Evolutionary conservation across 2,329 filamentous ascomycete genomes (phyloP).

Genomic region (Hansfordia pulvinata): DNA sequence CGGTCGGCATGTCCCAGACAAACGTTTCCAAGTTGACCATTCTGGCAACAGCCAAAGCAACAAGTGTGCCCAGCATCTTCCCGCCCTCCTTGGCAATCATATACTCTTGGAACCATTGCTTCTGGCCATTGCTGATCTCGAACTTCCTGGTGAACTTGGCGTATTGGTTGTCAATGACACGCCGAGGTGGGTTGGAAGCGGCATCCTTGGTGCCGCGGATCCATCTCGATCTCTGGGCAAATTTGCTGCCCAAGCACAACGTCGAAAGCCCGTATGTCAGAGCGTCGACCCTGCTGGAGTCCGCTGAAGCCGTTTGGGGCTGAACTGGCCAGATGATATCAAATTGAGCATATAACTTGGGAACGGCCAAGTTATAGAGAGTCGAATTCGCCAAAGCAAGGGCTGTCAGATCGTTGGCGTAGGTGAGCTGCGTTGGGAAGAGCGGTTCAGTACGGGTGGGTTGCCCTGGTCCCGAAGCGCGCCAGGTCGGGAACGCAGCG

Average conservation of each 20-base stretch:
- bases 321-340: slow-evolving; percentile 82
- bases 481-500: too few species aligned
- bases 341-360: slow-evolving; percentile 72
- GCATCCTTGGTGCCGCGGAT: slow-evolving; percentile 13
- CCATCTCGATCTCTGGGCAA: slow-evolving; percentile 23
- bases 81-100: slow-evolving; percentile 71
- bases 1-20: slow-evolving; percentile 82
- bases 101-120: slow-evolving; percentile 70
- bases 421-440: slow-evolving; percentile 46
- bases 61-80: slow-evolving; percentile 78
- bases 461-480: too few species aligned
- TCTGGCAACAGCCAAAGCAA: slow-evolving; percentile 63
- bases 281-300: slow-evolving; percentile 63
- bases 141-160: slow-evolving; percentile 71
- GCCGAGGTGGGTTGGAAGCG: slow-evolving; percentile 9
- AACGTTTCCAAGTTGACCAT: slow-evolving; percentile 77
- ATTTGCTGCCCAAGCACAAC: slow-evolving; percentile 51
- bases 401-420: slow-evolving; percentile 70
- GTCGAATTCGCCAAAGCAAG: slow-evolving; percentile 67
- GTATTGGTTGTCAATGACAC: slow-evolving; percentile 47
- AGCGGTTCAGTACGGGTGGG: too few species aligned
- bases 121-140: slow-evolving; percentile 69
- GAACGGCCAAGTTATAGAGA: slow-evolving; percentile 61
- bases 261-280: slow-evolving; percentile 74
- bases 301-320: slow-evolving; percentile 45